Base-by-base conservation (phyloP, 2,329 filamentous ascomycete genomes). In the Fusarium sp. region DNA sequence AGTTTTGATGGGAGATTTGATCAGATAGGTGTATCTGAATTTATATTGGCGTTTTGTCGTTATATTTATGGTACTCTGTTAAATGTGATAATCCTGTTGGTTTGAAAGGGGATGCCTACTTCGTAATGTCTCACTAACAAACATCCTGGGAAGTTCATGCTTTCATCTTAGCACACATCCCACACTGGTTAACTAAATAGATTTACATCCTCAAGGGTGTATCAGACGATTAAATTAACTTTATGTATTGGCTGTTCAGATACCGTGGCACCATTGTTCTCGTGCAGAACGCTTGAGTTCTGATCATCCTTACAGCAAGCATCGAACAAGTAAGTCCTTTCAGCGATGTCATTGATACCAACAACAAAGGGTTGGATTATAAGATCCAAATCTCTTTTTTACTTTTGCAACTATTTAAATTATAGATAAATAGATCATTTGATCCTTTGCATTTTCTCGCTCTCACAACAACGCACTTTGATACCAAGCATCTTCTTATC, bases 141-240 rank as follows among this genome's bases (percentile, higher is more conserved):
- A 20, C 3, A 45, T 14, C 40, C 6, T 22, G 40, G 20, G 40
- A 11, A 24, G 13, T 24, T 45, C 40, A 45, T 22, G 13, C 20
- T 45, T 22, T 14, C 11, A 0, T 22, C 20, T 22, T 13, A 45
- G 40, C 20, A 22, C 40, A 9, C 13, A 14, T 45, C 6, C 40
- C 6, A 45, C 20, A 22, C 14, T 45, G 20, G 20, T 45, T 20
- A 45, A 45, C 11, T 16, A 20, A 45, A 45, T 22, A 1, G 13
- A 5, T 14, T 16, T 5, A 13, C 2, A 22, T 20, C 20, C 20
- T 45, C 40, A 22, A 4, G 20, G 13, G 20, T 16, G 20, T 5
- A 45, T 6, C 4, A 5, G 0, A 5, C 16, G 13, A 5, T 2
- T 16, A 6, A 4, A 22, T 22, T 16, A 1, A 8, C n/a, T 5